Percentiles rank a stretch among this genome's conserved stretches.
Conservation (phyloP, 2,329 filamentous ascomycete genomes). For the Fusarium nisikadoi region DNA sequence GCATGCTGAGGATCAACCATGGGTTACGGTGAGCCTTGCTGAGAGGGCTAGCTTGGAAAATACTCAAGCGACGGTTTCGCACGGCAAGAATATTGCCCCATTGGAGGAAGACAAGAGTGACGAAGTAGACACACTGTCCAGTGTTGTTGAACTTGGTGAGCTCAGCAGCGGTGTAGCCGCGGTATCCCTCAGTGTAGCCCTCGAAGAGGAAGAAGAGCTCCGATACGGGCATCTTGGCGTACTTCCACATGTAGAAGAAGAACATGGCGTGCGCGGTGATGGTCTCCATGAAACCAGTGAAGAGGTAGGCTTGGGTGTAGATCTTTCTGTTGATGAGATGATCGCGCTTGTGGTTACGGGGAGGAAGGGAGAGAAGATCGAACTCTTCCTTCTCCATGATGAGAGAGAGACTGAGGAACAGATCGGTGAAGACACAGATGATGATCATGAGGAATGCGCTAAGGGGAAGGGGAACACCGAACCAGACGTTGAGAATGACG, state of each 20-base stretch:
- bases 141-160: constrained; percentile 60
- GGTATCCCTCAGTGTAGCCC: constrained; percentile 58
- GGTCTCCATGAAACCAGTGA: constrained; percentile 63
- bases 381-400: constrained; percentile 68
- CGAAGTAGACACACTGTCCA: constrained; percentile 65
- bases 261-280: constrained; percentile 62
- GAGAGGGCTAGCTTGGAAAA: constrained; percentile 63
- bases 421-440: constrained; percentile 66
- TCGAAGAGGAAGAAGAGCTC: constrained; percentile 63
- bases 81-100: constrained; percentile 64
- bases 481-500: constrained; percentile 65
- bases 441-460: constrained; percentile 68
- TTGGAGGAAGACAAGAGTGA: constrained; percentile 63
- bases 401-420: constrained; percentile 61
- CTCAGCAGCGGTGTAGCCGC: constrained; percentile 58
- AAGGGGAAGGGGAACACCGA: constrained; percentile 62
- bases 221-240: constrained; percentile 58
- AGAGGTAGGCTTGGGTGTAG: constrained; percentile 63
- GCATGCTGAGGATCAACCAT: constrained; percentile 58
- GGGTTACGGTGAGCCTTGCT: constrained; percentile 59
- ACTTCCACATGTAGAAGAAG: constrained; percentile 62
- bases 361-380: constrained; percentile 61
- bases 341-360: constrained; percentile 60
- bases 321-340: constrained; percentile 64
- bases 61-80: constrained; percentile 62